Evolutionary conservation across 345 rosid species (phyloP).

Genomic region (Adansonia digitata): DNA sequence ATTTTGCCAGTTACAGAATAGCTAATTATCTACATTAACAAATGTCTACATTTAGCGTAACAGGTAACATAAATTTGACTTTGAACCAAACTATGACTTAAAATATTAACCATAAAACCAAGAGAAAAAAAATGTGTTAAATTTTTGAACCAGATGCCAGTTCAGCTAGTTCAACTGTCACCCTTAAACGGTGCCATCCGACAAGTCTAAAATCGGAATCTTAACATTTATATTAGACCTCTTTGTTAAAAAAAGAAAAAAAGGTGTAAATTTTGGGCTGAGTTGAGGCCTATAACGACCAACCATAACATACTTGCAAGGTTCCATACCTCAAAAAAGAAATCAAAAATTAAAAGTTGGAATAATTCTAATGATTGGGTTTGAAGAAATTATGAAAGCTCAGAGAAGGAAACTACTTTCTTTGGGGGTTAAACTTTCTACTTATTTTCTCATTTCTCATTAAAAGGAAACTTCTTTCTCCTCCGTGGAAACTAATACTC

Average conservation of each 20-base stretch:
- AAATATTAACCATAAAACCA: neutral
- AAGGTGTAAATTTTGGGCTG: neutral
- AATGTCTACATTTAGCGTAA: slow-evolving; percentile 10
- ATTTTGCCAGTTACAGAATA: slow-evolving; percentile 13
- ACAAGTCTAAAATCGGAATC: no score
- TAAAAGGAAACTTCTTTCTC: neutral
- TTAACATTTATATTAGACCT: no score
- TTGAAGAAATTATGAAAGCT: slow-evolving; percentile 1
- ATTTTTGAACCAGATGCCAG: no score
- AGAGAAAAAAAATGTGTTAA: neutral
- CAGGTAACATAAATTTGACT: neutral
- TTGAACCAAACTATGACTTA: no score
- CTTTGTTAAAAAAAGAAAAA: no score
- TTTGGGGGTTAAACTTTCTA: no score
- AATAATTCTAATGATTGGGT: neutral
- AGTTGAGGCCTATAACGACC: no score
- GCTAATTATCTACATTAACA: slow-evolving; percentile 3
- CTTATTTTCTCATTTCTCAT: neutral
- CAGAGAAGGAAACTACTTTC: neutral
- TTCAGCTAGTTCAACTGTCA: no score
- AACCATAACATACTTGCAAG: no score
- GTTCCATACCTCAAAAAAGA: neutral
- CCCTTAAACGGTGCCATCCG: no score
- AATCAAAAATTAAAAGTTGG: neutral
- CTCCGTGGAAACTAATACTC: neutral